Evolutionary conservation across 2,329 filamentous ascomycete genomes (phyloP), one percentile per base, ranked within the genome.

Genomic region (Colletotrichum cuscutae): DNA sequence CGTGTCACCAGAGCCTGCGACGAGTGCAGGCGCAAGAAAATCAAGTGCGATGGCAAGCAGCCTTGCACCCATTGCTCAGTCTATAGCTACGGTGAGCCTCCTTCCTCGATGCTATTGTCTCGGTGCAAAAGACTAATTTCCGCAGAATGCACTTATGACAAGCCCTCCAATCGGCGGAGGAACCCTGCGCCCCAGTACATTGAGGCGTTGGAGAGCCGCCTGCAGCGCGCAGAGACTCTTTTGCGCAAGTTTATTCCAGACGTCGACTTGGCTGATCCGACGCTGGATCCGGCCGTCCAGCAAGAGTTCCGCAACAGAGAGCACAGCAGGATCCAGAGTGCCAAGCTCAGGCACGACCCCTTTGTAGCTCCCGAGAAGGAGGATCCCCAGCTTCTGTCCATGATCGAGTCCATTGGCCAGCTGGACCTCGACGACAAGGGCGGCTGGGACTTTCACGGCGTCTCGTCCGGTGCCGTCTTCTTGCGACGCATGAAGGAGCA

Each of bases 31-130:
- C 89, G 93, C 76, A 96, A 96, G 82, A 96, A 96, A 83, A 96
- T 96, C 79, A 96, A 95, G 81, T 96, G 93, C 77, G 93, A 95
- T 81, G 94, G 93, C 77, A 95, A 95, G 82, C 93, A 95, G 80
- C 94, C 94, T 11, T 97, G 94, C 83, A 98, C 95, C 0, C 97
- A 98, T 83, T 99, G 97, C 82, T 97, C 95, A 12, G 95, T 98
- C 62, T 99, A 99, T 83, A 98, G 95, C 81, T 99, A 99, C 86
- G 96, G 97, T 98, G 37, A 42, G 37, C 37, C 37, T 19, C 15
- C 13, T 15, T 15, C 11, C 4, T 12, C 13, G 13, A 5, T 42
- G 13, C 13, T 13, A 6, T 42, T 42, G 13, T 7, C 37, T 28
- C 4, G 26, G 2, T 35, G 8, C 15, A 22, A 4, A 42, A 12